These are phyloP conservation scores for Globisporangium nagaii DNA, from an alignment of 352 stramenopile species.

Conservation along the genomic window DNA sequence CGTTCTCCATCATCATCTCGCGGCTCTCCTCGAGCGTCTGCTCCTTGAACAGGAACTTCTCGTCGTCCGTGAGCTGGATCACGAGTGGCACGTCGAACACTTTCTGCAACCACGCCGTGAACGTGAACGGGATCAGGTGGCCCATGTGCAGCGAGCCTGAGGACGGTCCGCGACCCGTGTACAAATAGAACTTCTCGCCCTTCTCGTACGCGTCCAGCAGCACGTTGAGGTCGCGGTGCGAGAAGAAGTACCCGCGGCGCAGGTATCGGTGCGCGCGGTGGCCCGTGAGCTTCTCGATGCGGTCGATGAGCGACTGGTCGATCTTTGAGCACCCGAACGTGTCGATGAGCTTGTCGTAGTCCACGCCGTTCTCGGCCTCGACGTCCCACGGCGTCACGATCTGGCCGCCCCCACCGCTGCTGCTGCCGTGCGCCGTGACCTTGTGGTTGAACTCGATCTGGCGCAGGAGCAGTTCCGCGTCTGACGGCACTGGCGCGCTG, in stretches of 20 bases:
- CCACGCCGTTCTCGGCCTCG: constrained; percentile 94
- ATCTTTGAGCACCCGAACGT: constrained; percentile 97
- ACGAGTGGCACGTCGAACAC: constrained; percentile 99
- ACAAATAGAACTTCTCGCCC: constrained; percentile 98
- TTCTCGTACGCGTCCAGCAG: constrained; percentile 95
- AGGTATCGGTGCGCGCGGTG: constrained; percentile 95
- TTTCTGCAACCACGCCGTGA: constrained; percentile 98
- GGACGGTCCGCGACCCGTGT: constrained; percentile 98
- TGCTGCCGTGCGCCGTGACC: constrained; percentile 38
- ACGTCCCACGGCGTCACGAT: constrained; percentile 92
- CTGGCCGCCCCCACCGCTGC: constrained; percentile 68
- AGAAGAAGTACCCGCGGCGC: constrained; percentile 99
- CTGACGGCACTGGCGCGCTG: constrained; percentile 51
- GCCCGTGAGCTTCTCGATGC: constrained; percentile 95
- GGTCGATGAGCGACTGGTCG: constrained; percentile 87
- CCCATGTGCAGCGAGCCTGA: constrained; percentile 98
- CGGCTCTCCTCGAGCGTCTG: constrained; percentile 86
- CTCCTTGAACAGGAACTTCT: constrained; percentile 99
- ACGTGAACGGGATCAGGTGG: constrained; percentile 99
- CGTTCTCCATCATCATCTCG: constrained; percentile 97
- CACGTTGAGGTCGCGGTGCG: constrained; percentile 96
- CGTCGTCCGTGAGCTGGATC: constrained; percentile 99
- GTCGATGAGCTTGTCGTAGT: constrained; percentile 99
- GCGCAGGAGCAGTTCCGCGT: constrained; percentile 55
- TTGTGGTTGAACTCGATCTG: constrained; percentile 75